Evolutionary conservation across 129 eudicot genomes (phyloP), one percentile per base, ranked within the genome.

Genomic region (Deinandra increscens): DNA sequence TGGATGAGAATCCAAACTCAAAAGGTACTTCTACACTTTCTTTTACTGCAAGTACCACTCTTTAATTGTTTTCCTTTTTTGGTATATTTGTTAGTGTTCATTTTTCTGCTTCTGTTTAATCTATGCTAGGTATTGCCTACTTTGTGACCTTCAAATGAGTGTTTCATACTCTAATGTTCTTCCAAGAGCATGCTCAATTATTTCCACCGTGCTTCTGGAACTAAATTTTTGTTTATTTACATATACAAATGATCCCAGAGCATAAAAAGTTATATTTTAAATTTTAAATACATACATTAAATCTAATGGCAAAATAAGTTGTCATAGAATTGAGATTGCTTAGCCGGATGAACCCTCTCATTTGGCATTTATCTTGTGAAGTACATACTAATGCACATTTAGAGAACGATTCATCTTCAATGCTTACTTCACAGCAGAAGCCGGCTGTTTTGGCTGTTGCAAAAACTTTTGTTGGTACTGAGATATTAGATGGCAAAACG

Each of bases 401-500:
- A 64, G 82, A 72, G 64, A 75, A 79, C 46, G 67, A 69, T 68
- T 71, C 75, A n/a, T 64, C 76, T 64, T 66, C 80, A 42, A 43
- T 69, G 60, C 45, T 18, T 26, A 55, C 20, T 51, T 56, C 59
- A 43, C 39, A 48, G 29, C 72, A 45, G 72, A 83, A 83, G 64
- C 62, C 75, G 64, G 75, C 70, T 69, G 63, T 58, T 53, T 72
- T 60, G 20, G 17, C 41, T 50, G 15, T 50, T 72, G 82, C 89
- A 55, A 81, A 81, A 83, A 77, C 88, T 13, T 86, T 89, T 79
- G 84, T 79, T 60, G 87, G 80, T 69, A 74, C 68, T 39, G 92
- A 89, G 87, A 81, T 67, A 46, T 34, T 76, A 23, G 96, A 89
- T 54, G 87, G 85, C 69, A 85, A 85, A 55, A 86, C 78, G 80